Percentiles rank a stretch among this genome's conserved stretches.
Conservation (phyloP, 2,329 filamentous ascomycete genomes). For the Claviceps spartinae region DNA sequence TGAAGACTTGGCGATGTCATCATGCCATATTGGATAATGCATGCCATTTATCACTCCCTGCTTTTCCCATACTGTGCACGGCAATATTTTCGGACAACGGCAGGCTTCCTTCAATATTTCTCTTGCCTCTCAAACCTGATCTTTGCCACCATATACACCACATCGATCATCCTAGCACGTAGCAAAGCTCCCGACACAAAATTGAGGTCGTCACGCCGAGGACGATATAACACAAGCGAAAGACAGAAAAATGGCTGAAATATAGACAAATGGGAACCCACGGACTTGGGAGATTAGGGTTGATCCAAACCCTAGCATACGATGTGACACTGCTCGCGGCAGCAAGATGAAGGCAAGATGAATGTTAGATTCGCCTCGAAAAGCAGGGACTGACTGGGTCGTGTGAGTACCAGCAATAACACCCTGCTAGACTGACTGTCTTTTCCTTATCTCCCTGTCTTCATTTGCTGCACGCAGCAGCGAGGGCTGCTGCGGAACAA, state of each 20-base stretch:
- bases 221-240: not conserved
- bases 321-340: not conserved
- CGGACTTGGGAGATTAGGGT: not conserved
- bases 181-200: not conserved
- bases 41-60: not conserved
- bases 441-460: not conserved
- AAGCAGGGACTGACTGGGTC: not conserved
- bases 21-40: not conserved
- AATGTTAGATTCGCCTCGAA: not conserved
- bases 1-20: not conserved
- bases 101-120: not conserved
- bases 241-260: not conserved
- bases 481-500: not conserved
- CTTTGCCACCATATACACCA: not conserved
- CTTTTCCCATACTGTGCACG: not conserved
- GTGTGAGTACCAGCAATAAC: not conserved
- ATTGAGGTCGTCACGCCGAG: not conserved
- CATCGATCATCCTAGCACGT: not conserved
- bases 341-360: not conserved
- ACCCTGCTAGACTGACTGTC: not conserved
- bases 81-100: not conserved
- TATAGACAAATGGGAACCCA: not conserved
- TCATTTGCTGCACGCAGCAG: not conserved
- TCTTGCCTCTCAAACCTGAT: not conserved
- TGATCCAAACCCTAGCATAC: not conserved